Conservation (phyloP, 352 stramenopile genomes). For the Pythium oligandrum region DNA sequence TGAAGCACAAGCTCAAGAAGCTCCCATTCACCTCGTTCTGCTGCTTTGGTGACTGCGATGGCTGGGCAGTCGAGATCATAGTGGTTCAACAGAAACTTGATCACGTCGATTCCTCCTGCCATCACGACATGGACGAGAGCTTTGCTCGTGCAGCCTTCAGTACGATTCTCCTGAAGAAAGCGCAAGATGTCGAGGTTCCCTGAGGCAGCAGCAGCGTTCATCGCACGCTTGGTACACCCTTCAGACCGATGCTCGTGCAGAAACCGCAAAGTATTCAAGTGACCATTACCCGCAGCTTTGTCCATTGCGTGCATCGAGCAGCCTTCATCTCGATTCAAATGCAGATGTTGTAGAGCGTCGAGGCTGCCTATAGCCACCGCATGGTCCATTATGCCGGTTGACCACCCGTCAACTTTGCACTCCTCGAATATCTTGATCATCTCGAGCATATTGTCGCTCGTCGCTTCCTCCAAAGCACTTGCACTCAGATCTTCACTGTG, state of each 20-base stretch:
- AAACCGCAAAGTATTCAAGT: constrained; percentile 12
- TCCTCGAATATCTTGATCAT: too few species aligned
- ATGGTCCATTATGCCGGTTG: neutral
- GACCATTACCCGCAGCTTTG: neutral
- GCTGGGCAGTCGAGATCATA: too few species aligned
- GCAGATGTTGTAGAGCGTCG: neutral
- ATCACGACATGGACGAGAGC: too few species aligned
- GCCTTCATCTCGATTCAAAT: neutral
- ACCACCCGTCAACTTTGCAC: too few species aligned
- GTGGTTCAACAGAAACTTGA: too few species aligned
- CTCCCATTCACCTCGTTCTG: too few species aligned
- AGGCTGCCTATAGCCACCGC: neutral
- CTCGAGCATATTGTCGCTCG: too few species aligned
- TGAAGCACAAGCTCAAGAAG: too few species aligned
- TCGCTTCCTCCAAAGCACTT: too few species aligned
- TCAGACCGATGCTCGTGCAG: constrained; percentile 18
- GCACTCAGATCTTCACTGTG: too few species aligned
- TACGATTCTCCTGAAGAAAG: constrained; percentile 15
- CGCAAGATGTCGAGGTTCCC: constrained; percentile 16
- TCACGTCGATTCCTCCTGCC: too few species aligned
- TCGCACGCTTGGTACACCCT: constrained; percentile 16
- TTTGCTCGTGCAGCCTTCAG: constrained; percentile 5
- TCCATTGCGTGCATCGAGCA: neutral
- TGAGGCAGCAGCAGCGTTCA: constrained; percentile 14
- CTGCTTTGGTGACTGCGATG: too few species aligned